Evolutionary conservation across 345 rosid genomes (phyloP).

Genomic region (Alliaria petiolata): DNA sequence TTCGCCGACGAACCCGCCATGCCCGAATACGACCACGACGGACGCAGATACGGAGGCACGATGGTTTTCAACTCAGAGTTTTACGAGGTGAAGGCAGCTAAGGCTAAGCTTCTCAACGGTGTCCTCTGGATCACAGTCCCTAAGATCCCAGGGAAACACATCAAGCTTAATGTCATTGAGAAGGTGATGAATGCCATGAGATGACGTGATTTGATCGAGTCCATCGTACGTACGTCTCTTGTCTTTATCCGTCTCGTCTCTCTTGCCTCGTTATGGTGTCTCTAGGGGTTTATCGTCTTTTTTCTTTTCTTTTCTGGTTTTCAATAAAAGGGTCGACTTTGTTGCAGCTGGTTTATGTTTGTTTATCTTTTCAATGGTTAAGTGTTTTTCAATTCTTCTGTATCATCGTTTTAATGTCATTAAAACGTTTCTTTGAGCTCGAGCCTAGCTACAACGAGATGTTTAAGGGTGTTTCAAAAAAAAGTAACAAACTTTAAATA

Average conservation of each 20-base stretch:
- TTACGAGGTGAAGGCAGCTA: neutral
- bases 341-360: neutral
- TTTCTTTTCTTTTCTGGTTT: neutral
- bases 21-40: neutral
- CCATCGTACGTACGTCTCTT: neutral
- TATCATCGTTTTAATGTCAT: neutral
- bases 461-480: neutral
- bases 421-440: neutral
- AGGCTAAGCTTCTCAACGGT: conserved; percentile 9
- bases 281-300: neutral
- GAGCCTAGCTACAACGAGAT: neutral
- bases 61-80: neutral
- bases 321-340: neutral
- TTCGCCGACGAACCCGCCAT: conserved; percentile 16
- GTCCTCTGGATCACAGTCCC: conserved; percentile 20
- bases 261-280: neutral
- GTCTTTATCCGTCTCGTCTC: neutral
- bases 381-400: neutral
- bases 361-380: neutral
- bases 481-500: neutral
- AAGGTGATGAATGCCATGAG: neutral
- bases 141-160: neutral
- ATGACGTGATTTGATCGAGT: neutral
- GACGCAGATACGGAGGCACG: conserved; percentile 24
- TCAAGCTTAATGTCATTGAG: neutral